Evolutionary conservation across 2,329 filamentous ascomycete genomes (phyloP).

Genomic region (Sarocladium oryzae): DNA sequence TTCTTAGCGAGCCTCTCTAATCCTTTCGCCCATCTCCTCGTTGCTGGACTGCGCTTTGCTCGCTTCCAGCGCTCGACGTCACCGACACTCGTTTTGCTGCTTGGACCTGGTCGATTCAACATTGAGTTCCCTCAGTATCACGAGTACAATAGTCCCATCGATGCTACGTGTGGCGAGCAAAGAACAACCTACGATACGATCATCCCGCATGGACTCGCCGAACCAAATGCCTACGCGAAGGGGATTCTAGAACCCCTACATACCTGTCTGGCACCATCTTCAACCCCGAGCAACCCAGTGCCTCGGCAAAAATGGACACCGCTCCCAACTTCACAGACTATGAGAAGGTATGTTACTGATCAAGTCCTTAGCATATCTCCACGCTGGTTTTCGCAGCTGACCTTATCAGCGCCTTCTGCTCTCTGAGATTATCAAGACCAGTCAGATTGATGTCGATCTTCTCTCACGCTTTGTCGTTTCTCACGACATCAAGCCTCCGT

Average conservation of each 20-base stretch:
- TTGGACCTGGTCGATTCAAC: background rate
- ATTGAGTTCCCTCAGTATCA: too few species aligned
- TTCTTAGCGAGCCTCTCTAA: too few species aligned
- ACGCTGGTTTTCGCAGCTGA: too few species aligned
- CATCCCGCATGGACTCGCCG: constrained; percentile 3
- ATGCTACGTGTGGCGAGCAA: background rate
- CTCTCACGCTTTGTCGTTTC: constrained; percentile 41
- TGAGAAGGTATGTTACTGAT: constrained; percentile 41
- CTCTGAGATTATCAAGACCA: constrained; percentile 52
- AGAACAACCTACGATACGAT: background rate
- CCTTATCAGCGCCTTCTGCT: constrained; percentile 47
- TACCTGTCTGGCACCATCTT: constrained; percentile 9
- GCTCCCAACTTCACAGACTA: constrained; percentile 35
- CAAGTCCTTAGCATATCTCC: too few species aligned
- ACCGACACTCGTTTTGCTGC: constrained; percentile 1
- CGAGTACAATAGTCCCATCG: background rate
- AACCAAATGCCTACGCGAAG: constrained; percentile 14
- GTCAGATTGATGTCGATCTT: constrained; percentile 38
- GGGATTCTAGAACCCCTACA: background rate
- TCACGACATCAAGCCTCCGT: constrained; percentile 29
- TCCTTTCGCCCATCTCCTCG: background rate
- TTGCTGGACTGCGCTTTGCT: background rate
- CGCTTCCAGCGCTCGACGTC: background rate
- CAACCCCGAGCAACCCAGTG: background rate
- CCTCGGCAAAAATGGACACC: constrained; percentile 15